These are phyloP conservation scores for Arthrocladium fulminans DNA, from an alignment of 2,329 filamentous ascomycete species.

Conservation along the genomic window DNA sequence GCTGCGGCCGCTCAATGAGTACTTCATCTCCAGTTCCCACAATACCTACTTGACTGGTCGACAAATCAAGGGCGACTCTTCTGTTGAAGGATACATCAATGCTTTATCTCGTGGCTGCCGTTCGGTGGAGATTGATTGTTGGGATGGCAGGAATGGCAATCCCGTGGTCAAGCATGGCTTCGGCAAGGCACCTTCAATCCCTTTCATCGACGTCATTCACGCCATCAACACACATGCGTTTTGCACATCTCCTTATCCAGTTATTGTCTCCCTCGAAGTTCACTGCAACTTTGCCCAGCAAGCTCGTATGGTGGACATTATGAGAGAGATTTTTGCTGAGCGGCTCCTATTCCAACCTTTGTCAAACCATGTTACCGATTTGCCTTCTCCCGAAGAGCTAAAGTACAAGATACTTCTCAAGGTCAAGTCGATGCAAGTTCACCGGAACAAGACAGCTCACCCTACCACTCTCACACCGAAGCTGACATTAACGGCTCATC, in stretches of 20 bases:
- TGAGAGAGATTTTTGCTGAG: constrained; percentile 21
- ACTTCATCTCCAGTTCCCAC: constrained; percentile 22
- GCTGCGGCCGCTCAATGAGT: no score
- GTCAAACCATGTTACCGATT: constrained; percentile 17
- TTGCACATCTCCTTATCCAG: constrained; percentile 15
- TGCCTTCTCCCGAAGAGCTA: constrained; percentile 19
- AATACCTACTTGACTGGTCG: constrained; percentile 21
- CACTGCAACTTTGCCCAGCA: constrained; percentile 20
- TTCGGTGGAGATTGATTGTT: constrained; percentile 23
- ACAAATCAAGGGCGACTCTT: constrained; percentile 20
- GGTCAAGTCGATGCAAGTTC: constrained; percentile 16
- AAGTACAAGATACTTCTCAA: constrained; percentile 20
- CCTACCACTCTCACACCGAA: constrained; percentile 20
- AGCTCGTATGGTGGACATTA: constrained; percentile 18
- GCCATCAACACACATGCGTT: constrained; percentile 10
- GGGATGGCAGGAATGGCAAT: constrained; percentile 19
- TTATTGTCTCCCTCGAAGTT: constrained; percentile 21
- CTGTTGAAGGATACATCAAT: constrained; percentile 17
- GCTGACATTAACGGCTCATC: constrained; percentile 14
- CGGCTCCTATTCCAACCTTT: constrained; percentile 18
- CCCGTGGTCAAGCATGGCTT: constrained; percentile 23
- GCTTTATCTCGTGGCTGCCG: constrained; percentile 18
- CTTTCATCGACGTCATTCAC: constrained; percentile 18
- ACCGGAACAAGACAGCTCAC: constrained; percentile 23
- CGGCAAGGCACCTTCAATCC: constrained; percentile 18